A percentile compares a stretch with the other conserved stretches of the same genome.
These are phyloP conservation scores for Acacia pycnantha DNA, from an alignment of 331 rosid species.

Conservation along the genomic window DNA sequence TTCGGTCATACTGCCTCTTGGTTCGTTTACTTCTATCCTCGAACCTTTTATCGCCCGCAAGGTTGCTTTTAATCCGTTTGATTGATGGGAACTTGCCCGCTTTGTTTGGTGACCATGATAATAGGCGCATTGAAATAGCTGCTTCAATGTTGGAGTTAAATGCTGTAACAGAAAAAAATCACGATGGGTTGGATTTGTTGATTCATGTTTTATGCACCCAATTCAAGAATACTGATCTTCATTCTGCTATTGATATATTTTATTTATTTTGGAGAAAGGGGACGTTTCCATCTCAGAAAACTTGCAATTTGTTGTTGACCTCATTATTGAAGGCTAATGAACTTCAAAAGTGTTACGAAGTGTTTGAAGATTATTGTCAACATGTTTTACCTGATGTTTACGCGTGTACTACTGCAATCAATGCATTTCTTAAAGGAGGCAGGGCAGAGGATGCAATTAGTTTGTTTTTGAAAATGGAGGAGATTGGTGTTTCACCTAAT, in stretches of 20 bases:
- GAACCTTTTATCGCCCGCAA: constrained; percentile 44
- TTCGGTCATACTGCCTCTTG: constrained; percentile 63
- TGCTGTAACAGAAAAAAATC: not conserved
- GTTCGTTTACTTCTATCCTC: constrained; percentile 55
- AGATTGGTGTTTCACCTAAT: constrained; percentile 55
- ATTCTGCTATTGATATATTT: constrained; percentile 39
- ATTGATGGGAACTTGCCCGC: constrained; percentile 51
- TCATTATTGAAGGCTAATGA: constrained; percentile 61
- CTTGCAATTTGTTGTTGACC: constrained; percentile 55
- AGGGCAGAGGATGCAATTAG: constrained; percentile 54
- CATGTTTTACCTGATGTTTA: constrained; percentile 53
- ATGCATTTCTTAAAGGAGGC: constrained; percentile 58
- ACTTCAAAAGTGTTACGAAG: constrained; percentile 46
- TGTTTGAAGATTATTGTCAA: constrained; percentile 44
- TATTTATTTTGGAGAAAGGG: constrained; percentile 35
- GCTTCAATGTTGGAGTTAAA: too few species aligned
- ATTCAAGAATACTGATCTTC: too few species aligned
- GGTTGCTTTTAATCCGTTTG: constrained; percentile 53
- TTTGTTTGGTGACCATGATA: constrained; percentile 15
- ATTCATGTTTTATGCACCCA: too few species aligned
- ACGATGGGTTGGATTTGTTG: not conserved
- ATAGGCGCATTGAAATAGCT: not conserved
- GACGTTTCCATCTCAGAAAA: constrained; percentile 49
- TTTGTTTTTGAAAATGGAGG: constrained; percentile 61
- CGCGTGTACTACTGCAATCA: constrained; percentile 56